phyloP scores from a whole-genome alignment of 345 rosid species.

The Acer yangbiense region DNA sequence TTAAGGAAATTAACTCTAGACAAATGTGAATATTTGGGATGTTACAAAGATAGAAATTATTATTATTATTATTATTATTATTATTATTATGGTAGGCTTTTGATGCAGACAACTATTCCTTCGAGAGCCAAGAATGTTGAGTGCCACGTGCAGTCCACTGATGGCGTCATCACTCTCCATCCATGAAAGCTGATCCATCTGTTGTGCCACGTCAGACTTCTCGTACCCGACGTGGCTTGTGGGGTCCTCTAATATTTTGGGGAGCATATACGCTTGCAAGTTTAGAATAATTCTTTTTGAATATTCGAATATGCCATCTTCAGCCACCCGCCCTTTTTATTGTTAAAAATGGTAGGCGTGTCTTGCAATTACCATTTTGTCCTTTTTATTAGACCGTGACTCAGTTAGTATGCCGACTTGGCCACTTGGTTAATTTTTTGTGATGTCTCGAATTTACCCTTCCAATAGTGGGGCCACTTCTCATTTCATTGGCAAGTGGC shows the following conservation, averaged over 20 bases:
- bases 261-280: constrained; percentile 23
- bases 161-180: neutral
- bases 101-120: constrained; percentile 13
- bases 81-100: neutral
- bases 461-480: neutral
- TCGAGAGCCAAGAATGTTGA: neutral
- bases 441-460: constrained; percentile 23
- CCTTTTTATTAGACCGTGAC: neutral
- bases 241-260: neutral
- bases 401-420: neutral
- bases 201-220: neutral
- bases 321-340: neutral
- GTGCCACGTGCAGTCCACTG: constrained; percentile 1
- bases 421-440: neutral
- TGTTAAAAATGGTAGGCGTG: neutral
- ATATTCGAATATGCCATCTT: constrained; percentile 51
- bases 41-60: too few species aligned
- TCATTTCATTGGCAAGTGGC: too few species aligned
- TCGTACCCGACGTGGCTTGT: neutral
- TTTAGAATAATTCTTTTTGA: constrained; percentile 34
- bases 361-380: constrained; percentile 17
- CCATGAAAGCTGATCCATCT: neutral
- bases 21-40: too few species aligned
- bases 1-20: neutral
- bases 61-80: too few species aligned